Evolutionary conservation across 441 rosid genomes (phyloP), one percentile per base, ranked within the genome.

Genomic region (Erodium texanum): DNA sequence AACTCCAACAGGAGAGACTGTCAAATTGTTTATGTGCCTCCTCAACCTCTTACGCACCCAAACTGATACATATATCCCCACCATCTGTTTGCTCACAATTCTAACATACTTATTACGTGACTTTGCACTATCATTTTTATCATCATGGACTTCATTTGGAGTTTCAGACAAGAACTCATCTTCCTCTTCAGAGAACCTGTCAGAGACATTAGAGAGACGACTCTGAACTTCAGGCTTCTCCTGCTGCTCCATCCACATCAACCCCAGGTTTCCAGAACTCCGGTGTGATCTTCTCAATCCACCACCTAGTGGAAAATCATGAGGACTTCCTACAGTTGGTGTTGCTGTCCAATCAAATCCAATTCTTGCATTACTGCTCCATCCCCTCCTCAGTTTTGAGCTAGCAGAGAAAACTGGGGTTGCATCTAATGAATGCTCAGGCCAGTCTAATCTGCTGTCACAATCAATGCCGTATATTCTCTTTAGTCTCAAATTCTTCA

Each of bases 81-180:
- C 96, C 99, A 95, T 95, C 79, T 95, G 99, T 79, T 95, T 95
- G 86, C 99, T 87, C 45, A 90, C 94, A 59, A 95, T 87, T 54
- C 99, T 80, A 3, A 90, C 89, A 64, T 90, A 95, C 69, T 77
- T 84, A n/a, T 79, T 73, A 58, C 71, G 69, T 29, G 82, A 65
- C 74, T 75, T 85, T 0, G 16, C 22, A 15, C 29, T 27, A 27
- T 27, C 29, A 1, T 19, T 29, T 34, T 50, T 79, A n/a, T 75
- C 54, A 16, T 76, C 66, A 7, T 9, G 70, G 70, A 76, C 71
- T 59, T 75, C 79, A 36, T 34, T 20, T 9, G 81, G 76, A 67
- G 66, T 73, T 76, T 84, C 85, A 5, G 62, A 18, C 73, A 82
- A 62, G 8, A 54, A 66, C 62, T 84, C 87, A 27, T 75, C 86